Percentiles rank a stretch among this genome's conserved stretches.
Evolutionary conservation across 192 early-diverging fungal genomes (phyloP).

Genomic region (Gamsiella multidivaricata): DNA sequence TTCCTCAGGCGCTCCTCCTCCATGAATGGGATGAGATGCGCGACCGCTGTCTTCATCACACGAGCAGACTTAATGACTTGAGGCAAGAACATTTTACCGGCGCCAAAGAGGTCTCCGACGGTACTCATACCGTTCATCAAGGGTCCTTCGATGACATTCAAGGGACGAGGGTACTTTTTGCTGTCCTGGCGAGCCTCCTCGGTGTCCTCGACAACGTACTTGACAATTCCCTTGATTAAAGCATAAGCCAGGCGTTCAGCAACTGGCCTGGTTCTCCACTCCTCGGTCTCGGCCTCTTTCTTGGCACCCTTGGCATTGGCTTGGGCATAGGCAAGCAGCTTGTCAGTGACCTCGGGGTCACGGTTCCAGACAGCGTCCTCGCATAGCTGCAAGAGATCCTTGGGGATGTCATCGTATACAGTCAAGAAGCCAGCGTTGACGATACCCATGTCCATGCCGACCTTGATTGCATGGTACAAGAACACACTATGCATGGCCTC

Average conservation of each 20-base stretch:
- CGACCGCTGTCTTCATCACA: constrained; percentile 98
- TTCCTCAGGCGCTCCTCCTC: constrained; percentile 89
- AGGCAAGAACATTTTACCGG: constrained; percentile 97
- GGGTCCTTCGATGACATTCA: constrained; percentile 97
- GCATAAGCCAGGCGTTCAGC: constrained; percentile 82
- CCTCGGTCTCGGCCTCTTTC: constrained; percentile 83
- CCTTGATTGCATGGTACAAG: constrained; percentile 64
- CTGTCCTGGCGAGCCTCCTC: constrained; percentile 89
- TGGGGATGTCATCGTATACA: constrained; percentile 96
- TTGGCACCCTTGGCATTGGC: constrained; percentile 77
- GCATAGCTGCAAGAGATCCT: constrained; percentile 91
- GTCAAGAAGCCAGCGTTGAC: constrained; percentile 97
- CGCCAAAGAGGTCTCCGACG: constrained; percentile 95
- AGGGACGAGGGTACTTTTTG: constrained; percentile 82
- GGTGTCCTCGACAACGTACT: constrained; percentile 92
- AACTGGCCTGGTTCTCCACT: constrained; percentile 84
- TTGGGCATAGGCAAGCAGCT: constrained; percentile 91
- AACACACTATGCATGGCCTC: constrained; percentile 98
- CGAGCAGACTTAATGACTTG: constrained; percentile 97
- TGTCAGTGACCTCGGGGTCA: constrained; percentile 91
- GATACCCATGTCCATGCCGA: constrained; percentile 98
- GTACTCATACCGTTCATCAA: constrained; percentile 95
- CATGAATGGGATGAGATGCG: constrained; percentile 95
- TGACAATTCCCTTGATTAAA: constrained; percentile 94
- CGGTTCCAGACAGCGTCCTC: constrained; percentile 95